Evolutionary conservation across 345 rosid species (phyloP), one percentile per base, ranked within the genome.

Genomic region (Hypericum perforatum): DNA sequence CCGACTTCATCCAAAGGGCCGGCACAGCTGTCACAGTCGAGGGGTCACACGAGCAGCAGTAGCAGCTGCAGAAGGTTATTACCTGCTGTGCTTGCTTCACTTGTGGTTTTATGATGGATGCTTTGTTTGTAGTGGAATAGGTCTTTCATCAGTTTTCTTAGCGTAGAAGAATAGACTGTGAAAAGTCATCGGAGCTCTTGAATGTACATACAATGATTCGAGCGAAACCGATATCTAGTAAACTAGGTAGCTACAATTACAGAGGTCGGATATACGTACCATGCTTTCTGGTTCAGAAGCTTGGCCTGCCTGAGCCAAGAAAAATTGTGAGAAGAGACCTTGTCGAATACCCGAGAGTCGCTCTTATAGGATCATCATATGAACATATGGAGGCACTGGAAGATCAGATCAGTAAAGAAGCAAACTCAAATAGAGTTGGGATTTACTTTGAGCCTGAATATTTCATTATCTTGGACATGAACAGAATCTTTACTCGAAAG

Each of bases 231-330:
- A 22, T 4, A 22, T 22, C 32, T 22, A 4, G 32, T 22, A 22
- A 22, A 22, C 32, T 22, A 22, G 32, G 32, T 22, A 22, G 32
- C 32, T 22, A 22, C 32, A 22, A 22, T 22, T 22, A 77, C 90
- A 78, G 59, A 82, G 73, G 59, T 70, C 68, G 7, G 96, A 71
- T 39, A 91, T 43, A 7, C 95, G 78, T 49, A 91, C 62, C 95
- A 87, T 78, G 73, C 75, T 91, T 69, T 91, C 96, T 42, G 98
- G 96, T 66, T 91, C 98, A 44, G 98, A 91, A 55, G 94, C 95
- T 74, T 91, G 96, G 57, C 95, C 96, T 53, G 98, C 95, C 70
- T 91, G 95, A 60, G 87, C 96, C 65, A 87, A 69, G 75, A 87
- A 82, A 42, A 91, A 71, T 69, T 91, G 96, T 68, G 98, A 76